Base-by-base conservation (phyloP, 768 basidiomycete species). In the Phallus indusiatus region DNA sequence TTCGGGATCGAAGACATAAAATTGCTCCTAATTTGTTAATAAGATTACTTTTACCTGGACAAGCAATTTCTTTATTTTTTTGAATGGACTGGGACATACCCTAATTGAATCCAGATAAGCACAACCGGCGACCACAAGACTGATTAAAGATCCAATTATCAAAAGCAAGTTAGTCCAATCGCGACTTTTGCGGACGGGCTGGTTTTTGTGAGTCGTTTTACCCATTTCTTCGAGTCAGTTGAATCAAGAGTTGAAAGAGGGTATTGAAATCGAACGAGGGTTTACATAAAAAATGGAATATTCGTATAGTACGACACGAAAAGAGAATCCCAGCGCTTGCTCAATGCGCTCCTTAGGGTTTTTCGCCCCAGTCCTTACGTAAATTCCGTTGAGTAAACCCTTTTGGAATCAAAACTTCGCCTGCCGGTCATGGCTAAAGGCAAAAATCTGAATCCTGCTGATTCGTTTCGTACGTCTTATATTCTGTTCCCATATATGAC, bases 381-480 rank as follows among this genome's bases (percentile, higher is more conserved):
- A 28, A 28, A n/a, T n/a, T n/a, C n/a, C n/a, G n/a, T 28, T 7
- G 7, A 7, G 7, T 28, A 28, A 28, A 28, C 12, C 21, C 21
- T 14, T 28, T 16, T 17, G 20, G n/a, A 34, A 14, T 56, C 47
- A 22, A 4, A 18, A 4, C 17, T 8, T 17, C 22, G 14, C 4
- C 21, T 46, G 17, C 8, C 20, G 59, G 63, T 47, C 9, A 93
- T 94, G 92, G 85, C 81, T 12, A 95, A 94, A 72, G 83, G 82
- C 22, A 95, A 94, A 69, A 84, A 77, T 59, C 69, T 84, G 60
- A 99, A 99, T 69, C 95, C 95, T 22, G 95, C 90, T n/a, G 95
- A 99, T 69, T 86, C 95, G 0, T 88, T 78, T 71, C 84, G 95
- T 91, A 67, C 67, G 88, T 81, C n/a, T 54, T n/a, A 47, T 28